These are phyloP conservation scores for Geotrichum restrictum DNA, from an alignment of 1,139 yeast species.

Conservation along the genomic window DNA sequence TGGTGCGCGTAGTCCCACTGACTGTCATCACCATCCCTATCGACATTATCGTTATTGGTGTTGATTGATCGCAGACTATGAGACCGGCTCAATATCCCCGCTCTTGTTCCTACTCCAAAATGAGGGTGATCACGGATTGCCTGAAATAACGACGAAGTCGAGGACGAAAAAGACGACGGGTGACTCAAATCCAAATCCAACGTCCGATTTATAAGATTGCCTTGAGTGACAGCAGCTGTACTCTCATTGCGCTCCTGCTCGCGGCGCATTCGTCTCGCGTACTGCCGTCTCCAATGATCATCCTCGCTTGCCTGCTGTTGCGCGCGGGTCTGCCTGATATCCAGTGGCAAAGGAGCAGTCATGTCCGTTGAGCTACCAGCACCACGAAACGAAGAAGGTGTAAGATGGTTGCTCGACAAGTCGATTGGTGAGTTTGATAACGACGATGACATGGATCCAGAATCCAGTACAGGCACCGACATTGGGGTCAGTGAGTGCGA, in stretches of 20 bases:
- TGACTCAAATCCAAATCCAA: not conserved
- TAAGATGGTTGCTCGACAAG: not conserved
- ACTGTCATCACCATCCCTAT: no score
- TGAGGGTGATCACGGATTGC: no score
- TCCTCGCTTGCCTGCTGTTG: conserved; percentile 7
- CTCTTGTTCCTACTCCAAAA: no score
- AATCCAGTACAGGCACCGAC: conserved; percentile 1
- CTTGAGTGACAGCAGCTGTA: not conserved
- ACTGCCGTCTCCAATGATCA: conserved; percentile 12
- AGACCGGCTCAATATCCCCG: no score
- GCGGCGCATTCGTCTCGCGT: conserved; percentile 8
- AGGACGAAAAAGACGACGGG: not conserved
- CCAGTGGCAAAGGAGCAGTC: no score
- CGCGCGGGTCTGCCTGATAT: not conserved
- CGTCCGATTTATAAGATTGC: no score
- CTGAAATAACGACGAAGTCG: not conserved
- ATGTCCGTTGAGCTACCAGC: not conserved
- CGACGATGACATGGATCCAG: conserved; percentile 1
- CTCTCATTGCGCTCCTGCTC: conserved; percentile 11
- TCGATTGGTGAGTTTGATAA: conserved; percentile 2
- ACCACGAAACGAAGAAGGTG: no score
- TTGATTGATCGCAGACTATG: no score
- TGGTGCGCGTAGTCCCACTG: no score
- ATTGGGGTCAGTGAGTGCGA: not conserved
- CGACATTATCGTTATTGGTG: no score